A percentile compares a stretch with the other conserved stretches of the same genome.
Conservation (phyloP, 192 early-diverging fungal genomes). For the Backusella tuberculispora region DNA sequence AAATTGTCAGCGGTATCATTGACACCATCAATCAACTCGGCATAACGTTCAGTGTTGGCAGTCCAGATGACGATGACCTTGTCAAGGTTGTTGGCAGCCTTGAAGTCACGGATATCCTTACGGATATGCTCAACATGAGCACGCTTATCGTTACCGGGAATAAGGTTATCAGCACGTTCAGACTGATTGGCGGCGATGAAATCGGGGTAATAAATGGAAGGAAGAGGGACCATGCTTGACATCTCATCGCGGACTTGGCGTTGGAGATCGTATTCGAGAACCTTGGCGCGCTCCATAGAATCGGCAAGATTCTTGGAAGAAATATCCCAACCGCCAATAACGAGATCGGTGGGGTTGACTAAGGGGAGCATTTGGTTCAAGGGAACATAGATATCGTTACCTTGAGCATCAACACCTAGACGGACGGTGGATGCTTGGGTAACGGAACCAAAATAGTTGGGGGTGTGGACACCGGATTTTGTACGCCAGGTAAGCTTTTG, state of each 20-base stretch:
- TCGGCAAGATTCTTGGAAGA: conserved; percentile 82
- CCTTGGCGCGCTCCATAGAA: conserved; percentile 94
- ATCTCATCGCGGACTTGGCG: conserved; percentile 87
- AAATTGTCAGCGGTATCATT: conserved; percentile 97
- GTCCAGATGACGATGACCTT: conserved; percentile 98
- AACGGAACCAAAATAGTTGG: conserved; percentile 98
- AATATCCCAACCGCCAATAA: conserved; percentile 99
- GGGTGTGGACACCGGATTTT: conserved; percentile 86
- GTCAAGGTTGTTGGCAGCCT: conserved; percentile 85
- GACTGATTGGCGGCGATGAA: conserved; percentile 99
- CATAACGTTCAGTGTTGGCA: conserved; percentile 97
- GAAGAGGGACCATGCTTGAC: conserved; percentile 81
- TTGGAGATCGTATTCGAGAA: conserved; percentile 96
- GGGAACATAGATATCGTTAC: conserved; percentile 91
- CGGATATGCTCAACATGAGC: conserved; percentile 93
- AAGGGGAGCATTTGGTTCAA: conserved; percentile 94
- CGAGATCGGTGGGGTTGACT: conserved; percentile 95
- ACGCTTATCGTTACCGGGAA: conserved; percentile 83
- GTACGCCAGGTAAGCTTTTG: conserved; percentile 88
- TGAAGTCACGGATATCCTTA: conserved; percentile 96
- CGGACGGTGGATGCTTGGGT: conserved; percentile 96
- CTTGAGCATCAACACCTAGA: conserved; percentile 84
- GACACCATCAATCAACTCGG: conserved; percentile 84
- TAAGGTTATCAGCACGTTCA: conserved; percentile 93
- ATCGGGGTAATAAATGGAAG: conserved; percentile 98